Evolutionary conservation across 768 basidiomycete species (phyloP).

Genomic region (Calvatia gigantea): DNA sequence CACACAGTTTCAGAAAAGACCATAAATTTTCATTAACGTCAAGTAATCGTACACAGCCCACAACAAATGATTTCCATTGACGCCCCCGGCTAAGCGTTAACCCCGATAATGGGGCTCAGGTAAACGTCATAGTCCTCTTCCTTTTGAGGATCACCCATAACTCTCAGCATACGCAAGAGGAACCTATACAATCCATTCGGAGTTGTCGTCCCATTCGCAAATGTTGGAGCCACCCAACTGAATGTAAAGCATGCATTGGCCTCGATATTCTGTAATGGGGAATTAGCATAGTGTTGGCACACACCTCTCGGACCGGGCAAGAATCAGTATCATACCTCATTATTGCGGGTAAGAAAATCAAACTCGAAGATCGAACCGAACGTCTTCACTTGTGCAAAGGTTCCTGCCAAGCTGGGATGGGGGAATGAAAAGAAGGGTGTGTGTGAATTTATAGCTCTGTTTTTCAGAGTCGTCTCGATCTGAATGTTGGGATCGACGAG

Average conservation of each 20-base stretch:
- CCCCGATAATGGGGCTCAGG: slow-evolving; percentile 36
- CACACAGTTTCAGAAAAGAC: neutral
- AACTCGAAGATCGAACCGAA: slow-evolving; percentile 46
- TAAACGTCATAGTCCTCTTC: slow-evolving; percentile 45
- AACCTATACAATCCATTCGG: slow-evolving; percentile 39
- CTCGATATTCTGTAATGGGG: slow-evolving; percentile 17
- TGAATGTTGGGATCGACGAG: slow-evolving; percentile 41
- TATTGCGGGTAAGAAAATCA: slow-evolving; percentile 45
- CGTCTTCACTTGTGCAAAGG: slow-evolving; percentile 37
- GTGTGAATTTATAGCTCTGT: slow-evolving; percentile 19
- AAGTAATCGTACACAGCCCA: slow-evolving; percentile 2
- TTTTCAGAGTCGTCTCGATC: slow-evolving; percentile 35
- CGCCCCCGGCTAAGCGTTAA: slow-evolving; percentile 49
- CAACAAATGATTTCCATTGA: slow-evolving; percentile 3
- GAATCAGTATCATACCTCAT: slow-evolving; percentile 33
- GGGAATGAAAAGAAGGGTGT: slow-evolving; percentile 39
- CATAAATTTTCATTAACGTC: neutral
- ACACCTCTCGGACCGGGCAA: neutral
- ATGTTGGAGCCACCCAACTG: slow-evolving; percentile 27
- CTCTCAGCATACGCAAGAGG: slow-evolving; percentile 36
- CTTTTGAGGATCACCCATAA: slow-evolving; percentile 38
- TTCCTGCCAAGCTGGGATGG: slow-evolving; percentile 26
- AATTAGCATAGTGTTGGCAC: neutral
- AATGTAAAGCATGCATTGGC: slow-evolving; percentile 29
- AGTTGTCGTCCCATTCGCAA: slow-evolving; percentile 42